Percentiles rank a stretch among this genome's conserved stretches.
phyloP scores from a whole-genome alignment of 192 early-diverging fungal genomes.

The Chytriomyces sp. region DNA sequence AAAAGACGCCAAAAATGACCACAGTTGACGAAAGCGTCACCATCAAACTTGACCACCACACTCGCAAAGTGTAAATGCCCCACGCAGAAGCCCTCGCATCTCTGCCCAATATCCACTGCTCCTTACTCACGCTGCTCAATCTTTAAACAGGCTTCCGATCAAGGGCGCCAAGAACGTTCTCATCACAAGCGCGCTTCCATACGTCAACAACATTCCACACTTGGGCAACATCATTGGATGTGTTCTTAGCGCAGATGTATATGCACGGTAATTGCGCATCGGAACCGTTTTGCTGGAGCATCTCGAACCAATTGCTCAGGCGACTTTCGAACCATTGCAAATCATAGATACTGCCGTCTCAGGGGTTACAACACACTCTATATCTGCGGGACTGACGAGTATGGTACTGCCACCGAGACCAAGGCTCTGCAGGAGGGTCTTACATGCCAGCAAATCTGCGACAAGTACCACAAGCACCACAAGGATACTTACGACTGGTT shows the following conservation, averaged over 20 bases:
- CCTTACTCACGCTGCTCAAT: neutral
- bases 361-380: constrained; percentile 90
- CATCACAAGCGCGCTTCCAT: constrained; percentile 95
- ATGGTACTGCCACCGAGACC: constrained; percentile 98
- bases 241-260: constrained; percentile 95
- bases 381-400: constrained; percentile 98
- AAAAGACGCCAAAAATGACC: neutral
- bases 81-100: neutral
- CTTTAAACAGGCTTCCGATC: constrained; percentile 58
- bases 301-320: too few species aligned
- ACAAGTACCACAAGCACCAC: constrained; percentile 93
- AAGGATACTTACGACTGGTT: constrained; percentile 94
- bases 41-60: constrained; percentile 48
- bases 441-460: constrained; percentile 90
- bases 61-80: constrained; percentile 28
- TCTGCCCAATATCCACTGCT: neutral
- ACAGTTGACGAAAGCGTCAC: constrained; percentile 32
- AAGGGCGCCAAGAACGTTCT: constrained; percentile 83
- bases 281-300: too few species aligned
- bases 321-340: too few species aligned
- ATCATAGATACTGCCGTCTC: constrained; percentile 77
- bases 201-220: constrained; percentile 99
- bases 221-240: constrained; percentile 99
- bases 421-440: constrained; percentile 94
- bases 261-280: constrained; percentile 67